phyloP scores from a whole-genome alignment of 2,329 filamentous ascomycete species.

The Cladorrhinum sp. region DNA sequence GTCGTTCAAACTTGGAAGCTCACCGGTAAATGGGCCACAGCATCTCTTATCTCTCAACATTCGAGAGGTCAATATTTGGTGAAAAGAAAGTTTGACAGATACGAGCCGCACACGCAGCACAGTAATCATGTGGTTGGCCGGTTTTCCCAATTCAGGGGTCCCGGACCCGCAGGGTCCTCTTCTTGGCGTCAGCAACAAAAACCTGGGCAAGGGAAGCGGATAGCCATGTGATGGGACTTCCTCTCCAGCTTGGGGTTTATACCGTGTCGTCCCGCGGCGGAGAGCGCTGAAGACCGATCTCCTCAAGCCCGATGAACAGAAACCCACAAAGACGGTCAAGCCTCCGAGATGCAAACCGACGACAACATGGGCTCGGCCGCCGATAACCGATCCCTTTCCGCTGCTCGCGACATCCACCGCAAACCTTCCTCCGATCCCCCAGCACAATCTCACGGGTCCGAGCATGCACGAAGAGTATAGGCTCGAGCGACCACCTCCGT shows the following conservation, averaged over 20 bases:
- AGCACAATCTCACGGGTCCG: conserved; percentile 41
- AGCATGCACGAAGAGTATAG: conserved; percentile 39
- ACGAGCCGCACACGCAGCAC: too few relatives aligned
- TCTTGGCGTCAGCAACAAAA: neutral
- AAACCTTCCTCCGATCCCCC: conserved; percentile 40
- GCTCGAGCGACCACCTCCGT: conserved; percentile 42
- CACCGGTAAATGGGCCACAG: too few relatives aligned
- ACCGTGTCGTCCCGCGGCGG: too few relatives aligned
- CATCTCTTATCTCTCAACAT: too few relatives aligned
- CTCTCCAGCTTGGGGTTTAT: neutral
- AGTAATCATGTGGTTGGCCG: too few relatives aligned
- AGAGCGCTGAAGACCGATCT: too few relatives aligned
- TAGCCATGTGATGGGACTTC: neutral
- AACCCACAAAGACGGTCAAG: neutral
- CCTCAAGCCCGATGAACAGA: neutral
- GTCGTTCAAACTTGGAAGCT: too few relatives aligned
- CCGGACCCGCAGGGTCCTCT: neutral
- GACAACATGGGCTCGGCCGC: conserved; percentile 29
- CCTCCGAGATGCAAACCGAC: conserved; percentile 26
- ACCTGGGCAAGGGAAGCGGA: neutral
- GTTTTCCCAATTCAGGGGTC: neutral
- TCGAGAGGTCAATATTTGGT: too few relatives aligned
- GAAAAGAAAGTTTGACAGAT: too few relatives aligned
- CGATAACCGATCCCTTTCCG: conserved; percentile 43
- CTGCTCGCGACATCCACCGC: conserved; percentile 29